Base-by-base conservation (phyloP, 805 yeast genomes). In the Danielia oregonensis region DNA sequence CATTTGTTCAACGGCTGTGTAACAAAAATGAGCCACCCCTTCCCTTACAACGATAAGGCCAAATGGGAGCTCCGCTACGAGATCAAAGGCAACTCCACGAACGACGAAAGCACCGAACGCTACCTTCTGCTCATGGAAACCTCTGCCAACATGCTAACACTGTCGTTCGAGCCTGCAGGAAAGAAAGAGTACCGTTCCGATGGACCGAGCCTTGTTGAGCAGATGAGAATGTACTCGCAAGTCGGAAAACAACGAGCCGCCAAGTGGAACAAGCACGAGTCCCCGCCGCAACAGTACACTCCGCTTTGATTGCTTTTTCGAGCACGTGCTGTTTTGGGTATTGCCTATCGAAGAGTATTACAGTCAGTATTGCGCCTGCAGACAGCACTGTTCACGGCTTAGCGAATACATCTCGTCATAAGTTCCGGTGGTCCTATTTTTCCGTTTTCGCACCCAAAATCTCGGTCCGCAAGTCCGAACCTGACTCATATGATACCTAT, bases 201-300 rank as follows among this genome's bases (percentile, higher is more conserved):
- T 19, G 22, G 22, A 7, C 22, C 22, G 22, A 19, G 12, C 15
- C 22, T 35, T 9, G 32, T 39, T 5, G 42, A 33, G 17, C 37
- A 36, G 17, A 38, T 57, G 36, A 48, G 58, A 24, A 30, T 44
- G 22, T 59, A 51, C 37, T 48, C 59, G 5, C 49, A 46, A 18
- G 53, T 61, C 8, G 66, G 66, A 4, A 38, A 39, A 30, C 47
- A 49, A 8, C 43, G 66, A 24, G 39, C 49, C 18, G 46, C 47
- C 22, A 31, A 39, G 34, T 61, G 65, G 66, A 40, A 42, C 17
- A 32, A 39, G 6, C 36, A 48, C 26, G 63, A 60, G 27, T 19
- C 32, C 5, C 48, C 53, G 15, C 52, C 53, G 6, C 28, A 26
- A 13, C 15, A 14, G 11, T 26, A 17, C 30, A 28, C 30, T 4